Percentiles rank a stretch among this genome's conserved stretches.
Evolutionary conservation across 2,329 filamentous ascomycete species (phyloP).

Genomic region (Orbilia javanica): DNA sequence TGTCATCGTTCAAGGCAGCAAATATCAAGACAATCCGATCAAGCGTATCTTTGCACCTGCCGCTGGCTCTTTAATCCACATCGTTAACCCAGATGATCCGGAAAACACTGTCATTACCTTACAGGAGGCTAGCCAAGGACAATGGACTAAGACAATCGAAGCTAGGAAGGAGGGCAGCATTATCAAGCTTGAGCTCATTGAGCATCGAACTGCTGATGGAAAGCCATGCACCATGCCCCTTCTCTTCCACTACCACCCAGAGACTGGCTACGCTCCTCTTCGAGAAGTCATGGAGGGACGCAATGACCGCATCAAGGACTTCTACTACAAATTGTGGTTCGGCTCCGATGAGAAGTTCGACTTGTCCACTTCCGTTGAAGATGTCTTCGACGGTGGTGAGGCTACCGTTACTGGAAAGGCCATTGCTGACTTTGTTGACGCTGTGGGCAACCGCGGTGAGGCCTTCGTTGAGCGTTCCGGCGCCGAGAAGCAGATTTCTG

Average conservation of each 20-base stretch:
- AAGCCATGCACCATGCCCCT: slow-evolving; percentile 85
- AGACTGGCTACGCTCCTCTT: slow-evolving; percentile 97
- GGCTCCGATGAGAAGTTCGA: slow-evolving; percentile 81
- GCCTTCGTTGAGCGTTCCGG: slow-evolving; percentile 96
- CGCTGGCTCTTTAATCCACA: slow-evolving; percentile 89
- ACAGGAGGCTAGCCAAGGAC: slow-evolving; percentile 75
- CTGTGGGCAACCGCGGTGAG: slow-evolving; percentile 96
- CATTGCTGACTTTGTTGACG: slow-evolving; percentile 99
- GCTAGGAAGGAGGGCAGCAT: slow-evolving; percentile 81
- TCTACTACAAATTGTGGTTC: slow-evolving; percentile 99
- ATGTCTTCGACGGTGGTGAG: slow-evolving; percentile 89
- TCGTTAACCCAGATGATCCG: slow-evolving; percentile 83
- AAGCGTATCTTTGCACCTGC: slow-evolving; percentile 88
- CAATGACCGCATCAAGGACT: slow-evolving; percentile 98
- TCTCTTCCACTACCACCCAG: slow-evolving; percentile 91
- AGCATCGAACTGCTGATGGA: slow-evolving; percentile 88
- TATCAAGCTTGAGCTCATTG: slow-evolving; percentile 89
- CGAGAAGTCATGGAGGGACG: slow-evolving; percentile 94
- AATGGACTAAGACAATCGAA: slow-evolving; percentile 78
- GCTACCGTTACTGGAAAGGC: slow-evolving; percentile 88
- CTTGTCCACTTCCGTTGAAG: slow-evolving; percentile 85
- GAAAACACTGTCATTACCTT: slow-evolving; percentile 86
- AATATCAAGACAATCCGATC: slow-evolving; percentile 97
- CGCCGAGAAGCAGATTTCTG: slow-evolving; percentile 81
- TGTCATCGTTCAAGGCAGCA: slow-evolving; percentile 92